Percentiles rank a stretch among this genome's conserved stretches.
phyloP scores from a whole-genome alignment of 2,329 filamentous ascomycete species.

The Chlorencoelia australis region DNA sequence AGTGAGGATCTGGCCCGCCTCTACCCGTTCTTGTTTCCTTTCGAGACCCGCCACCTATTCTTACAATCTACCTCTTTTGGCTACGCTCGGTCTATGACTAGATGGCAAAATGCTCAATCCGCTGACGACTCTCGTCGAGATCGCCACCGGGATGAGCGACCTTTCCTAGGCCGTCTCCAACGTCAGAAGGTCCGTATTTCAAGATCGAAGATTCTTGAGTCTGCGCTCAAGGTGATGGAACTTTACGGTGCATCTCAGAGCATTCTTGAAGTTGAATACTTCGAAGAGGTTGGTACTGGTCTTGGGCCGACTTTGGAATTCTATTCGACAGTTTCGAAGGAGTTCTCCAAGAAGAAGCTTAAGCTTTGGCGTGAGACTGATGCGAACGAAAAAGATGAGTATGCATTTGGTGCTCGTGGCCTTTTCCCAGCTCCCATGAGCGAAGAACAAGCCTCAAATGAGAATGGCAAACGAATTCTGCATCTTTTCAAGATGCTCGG shows the following conservation, averaged over 20 bases:
- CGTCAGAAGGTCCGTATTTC: slow-evolving; percentile 98
- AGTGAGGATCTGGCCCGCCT: slow-evolving; percentile 87
- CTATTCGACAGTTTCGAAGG: slow-evolving; percentile 93
- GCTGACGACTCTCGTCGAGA: slow-evolving; percentile 73
- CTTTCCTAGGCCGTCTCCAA: slow-evolving; percentile 83
- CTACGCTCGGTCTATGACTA: slow-evolving; percentile 91
- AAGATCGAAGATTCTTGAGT: slow-evolving; percentile 87
- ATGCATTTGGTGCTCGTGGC: slow-evolving; percentile 72
- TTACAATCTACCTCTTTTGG: slow-evolving; percentile 96
- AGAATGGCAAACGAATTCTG: slow-evolving; percentile 79
- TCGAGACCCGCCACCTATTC: slow-evolving; percentile 94
- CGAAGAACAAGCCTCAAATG: slow-evolving; percentile 59
- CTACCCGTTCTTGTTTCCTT: slow-evolving; percentile 95
- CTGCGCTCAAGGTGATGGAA: slow-evolving; percentile 97
- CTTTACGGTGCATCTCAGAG: slow-evolving; percentile 95
- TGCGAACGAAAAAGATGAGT: slow-evolving; percentile 60
- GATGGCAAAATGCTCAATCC: slow-evolving; percentile 89
- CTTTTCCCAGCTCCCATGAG: slow-evolving; percentile 89
- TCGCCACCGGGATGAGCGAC: slow-evolving; percentile 75
- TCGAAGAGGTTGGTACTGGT: slow-evolving; percentile 95
- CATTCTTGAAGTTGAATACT: slow-evolving; percentile 94
- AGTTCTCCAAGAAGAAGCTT: slow-evolving; percentile 94
- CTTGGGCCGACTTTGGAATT: slow-evolving; percentile 94
- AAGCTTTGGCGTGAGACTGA: slow-evolving; percentile 95
- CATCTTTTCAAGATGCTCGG: slow-evolving; percentile 88